Base-by-base conservation (phyloP, 192 early-diverging fungal species). In the Dissophora globulifera region DNA sequence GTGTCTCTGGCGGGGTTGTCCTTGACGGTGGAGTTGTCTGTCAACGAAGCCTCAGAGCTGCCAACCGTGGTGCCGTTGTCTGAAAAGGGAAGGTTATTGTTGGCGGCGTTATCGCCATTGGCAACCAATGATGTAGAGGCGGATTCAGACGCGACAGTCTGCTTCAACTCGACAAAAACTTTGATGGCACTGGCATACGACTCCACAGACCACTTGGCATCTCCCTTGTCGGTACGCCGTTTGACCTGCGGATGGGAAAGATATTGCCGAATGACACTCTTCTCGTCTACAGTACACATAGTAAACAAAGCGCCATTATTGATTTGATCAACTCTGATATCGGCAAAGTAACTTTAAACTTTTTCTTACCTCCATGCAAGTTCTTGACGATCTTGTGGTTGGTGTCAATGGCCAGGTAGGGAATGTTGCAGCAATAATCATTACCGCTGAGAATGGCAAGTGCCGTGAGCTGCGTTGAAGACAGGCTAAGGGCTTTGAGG, bases 401-500 rank as follows among this genome's bases (percentile, higher is more conserved):
- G 16, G 56, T 59, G 8, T 45, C 41, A 27, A 68, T 59, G 30
- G 41, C 56, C 17, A 59, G 42, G 25, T 29, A 19, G 19, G 33
- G 55, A 26, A 68, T 58, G 32, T 68, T 68, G 49, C 5, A 10
- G 32, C 27, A 30, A 32, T 68, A 68, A 40, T 51, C 66, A 30
- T 58, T 68, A 6, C 56, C 66, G 40, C 66, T 68, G 49, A 68
- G 27, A 27, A 58, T 51, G 35, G 48, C 66, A 5, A 58, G 49
- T 22, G 59, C 49, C 2, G 41, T 43, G 3, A 62, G 35, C 26
- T 62, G 49, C 15, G 35, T 62, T 25, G 16, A 17, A 12, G 48
- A 29, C 48, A 62, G 48, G 31, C 16, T 17, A 2, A 62, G 59
- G 15, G 22, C 15, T 12, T 27, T 23, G 22, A 62, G 49, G 7